Evolutionary conservation across 2,329 filamentous ascomycete genomes (phyloP), one percentile per base, ranked within the genome.

Genomic region (Cladosporium sphaerospermum): DNA sequence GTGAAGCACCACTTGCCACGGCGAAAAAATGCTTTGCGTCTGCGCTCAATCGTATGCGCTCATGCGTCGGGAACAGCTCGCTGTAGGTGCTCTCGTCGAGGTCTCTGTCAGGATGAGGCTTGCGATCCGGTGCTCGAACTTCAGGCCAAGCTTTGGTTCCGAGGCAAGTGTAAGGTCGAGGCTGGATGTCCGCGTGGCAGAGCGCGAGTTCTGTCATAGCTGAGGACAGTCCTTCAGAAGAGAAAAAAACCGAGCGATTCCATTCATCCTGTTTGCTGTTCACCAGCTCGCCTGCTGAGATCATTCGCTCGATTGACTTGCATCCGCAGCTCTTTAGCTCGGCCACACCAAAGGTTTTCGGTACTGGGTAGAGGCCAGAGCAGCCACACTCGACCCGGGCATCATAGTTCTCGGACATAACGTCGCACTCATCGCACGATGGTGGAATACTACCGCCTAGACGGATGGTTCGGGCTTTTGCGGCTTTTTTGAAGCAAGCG

Each of bases 1-100:
- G 18, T 1, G 34, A 36, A 3, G 10, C 44, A 0, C 51, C 51
- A 11, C 44, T 48, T 3, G 51, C 44, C 2, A 53, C 9, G 14
- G 51, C 44, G 18, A 53, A 53, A 44, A 53, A 53, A 39, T 53
- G 36, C 13, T 53, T 53, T 1, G 51, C 51, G 33, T 53, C 51
- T 14, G 51, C 23, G 10, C 51, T 53, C 9, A 53, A 31, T 2
- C 51, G 51, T 6, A 53, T 53, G 3, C 18, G 36, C 19, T 53
- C 51, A 11, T 10, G 18, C 11, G 51, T 53, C 1, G 51, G 51
- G 13, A 41, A 53, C 3, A 48, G 36, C 14, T 34, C 39, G 4
- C 11, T 9, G 10, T 53, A 53, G 7, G 45, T 37, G 13, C 48
- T 9, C 23, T 48, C 34, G 14, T 53, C 51, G n/a, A 48, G 28